Evolutionary conservation across 345 rosid species (phyloP).

Genomic region (Odontarrhena argentea): DNA sequence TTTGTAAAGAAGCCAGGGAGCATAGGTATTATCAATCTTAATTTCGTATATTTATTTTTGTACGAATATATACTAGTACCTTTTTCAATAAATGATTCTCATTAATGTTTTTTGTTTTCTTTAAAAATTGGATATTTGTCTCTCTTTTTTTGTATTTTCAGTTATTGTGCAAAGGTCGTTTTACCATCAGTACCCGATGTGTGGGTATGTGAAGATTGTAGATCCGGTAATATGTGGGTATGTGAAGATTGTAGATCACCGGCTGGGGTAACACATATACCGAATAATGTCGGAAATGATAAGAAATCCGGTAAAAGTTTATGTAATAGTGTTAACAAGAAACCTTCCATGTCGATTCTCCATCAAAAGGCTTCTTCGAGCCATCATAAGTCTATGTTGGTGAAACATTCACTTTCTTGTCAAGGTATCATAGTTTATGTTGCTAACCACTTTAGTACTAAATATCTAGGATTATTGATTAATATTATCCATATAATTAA

Average conservation of each 20-base stretch:
- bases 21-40: constrained; percentile 30
- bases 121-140: too few species aligned
- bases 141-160: neutral
- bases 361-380: neutral
- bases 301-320: neutral
- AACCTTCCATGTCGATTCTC: neutral
- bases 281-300: neutral
- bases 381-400: neutral
- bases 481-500: too few species aligned
- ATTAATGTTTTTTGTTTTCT: neutral
- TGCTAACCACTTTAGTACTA: too few species aligned
- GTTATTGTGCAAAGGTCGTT: constrained; percentile 21
- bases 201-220: constrained; percentile 8
- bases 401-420: neutral
- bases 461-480: too few species aligned
- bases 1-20: constrained; percentile 33
- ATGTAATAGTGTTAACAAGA: neutral
- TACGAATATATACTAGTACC: neutral
- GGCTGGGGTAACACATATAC: neutral
- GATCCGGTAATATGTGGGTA: constrained; percentile 23
- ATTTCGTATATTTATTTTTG: neutral
- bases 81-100: neutral
- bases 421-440: neutral
- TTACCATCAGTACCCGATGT: constrained; percentile 15
- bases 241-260: constrained; percentile 35